A percentile compares a stretch with the other conserved stretches of the same genome.
phyloP scores from a whole-genome alignment of 2,329 filamentous ascomycete species.

The Exophiala sideris region DNA sequence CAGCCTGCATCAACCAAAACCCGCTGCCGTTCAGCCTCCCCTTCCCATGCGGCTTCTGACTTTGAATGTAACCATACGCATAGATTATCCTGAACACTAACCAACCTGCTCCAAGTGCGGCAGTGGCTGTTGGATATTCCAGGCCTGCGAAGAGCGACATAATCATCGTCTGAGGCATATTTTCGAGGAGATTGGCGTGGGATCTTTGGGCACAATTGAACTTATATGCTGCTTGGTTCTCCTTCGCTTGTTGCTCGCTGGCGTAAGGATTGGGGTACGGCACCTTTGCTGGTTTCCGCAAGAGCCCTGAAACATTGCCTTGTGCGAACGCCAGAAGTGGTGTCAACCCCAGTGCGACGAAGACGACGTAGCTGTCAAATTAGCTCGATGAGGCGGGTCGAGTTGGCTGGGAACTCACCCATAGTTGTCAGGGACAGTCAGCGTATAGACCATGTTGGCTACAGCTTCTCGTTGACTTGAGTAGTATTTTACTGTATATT shows the following conservation, averaged over 20 bases:
- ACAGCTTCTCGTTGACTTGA: not conserved
- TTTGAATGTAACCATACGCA: constrained; percentile 42
- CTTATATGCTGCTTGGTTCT: constrained; percentile 44
- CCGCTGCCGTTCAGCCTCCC: constrained; percentile 36
- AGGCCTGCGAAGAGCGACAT: constrained; percentile 54
- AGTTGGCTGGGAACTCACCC: constrained; percentile 16
- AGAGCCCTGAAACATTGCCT: constrained; percentile 42
- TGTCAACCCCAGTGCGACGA: constrained; percentile 53
- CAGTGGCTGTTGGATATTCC: constrained; percentile 48
- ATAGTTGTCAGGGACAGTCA: constrained; percentile 24
- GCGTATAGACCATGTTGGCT: constrained; percentile 18
- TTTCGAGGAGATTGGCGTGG: constrained; percentile 60
- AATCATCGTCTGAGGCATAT: constrained; percentile 51
- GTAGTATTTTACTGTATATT: too few relatives aligned
- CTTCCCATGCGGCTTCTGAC: constrained; percentile 31
- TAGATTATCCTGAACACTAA: constrained; percentile 50
- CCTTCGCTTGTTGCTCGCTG: constrained; percentile 51
- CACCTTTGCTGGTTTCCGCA: constrained; percentile 53
- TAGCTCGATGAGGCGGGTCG: not conserved
- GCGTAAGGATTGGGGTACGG: constrained; percentile 60
- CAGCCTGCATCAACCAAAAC: constrained; percentile 42
- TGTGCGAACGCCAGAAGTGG: constrained; percentile 53
- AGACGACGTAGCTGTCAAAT: constrained; percentile 49
- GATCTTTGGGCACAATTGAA: constrained; percentile 56
- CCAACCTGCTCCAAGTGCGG: constrained; percentile 50